Conservation (phyloP, 1,284 basidiomycete species). For the Athelia psychrophila region DNA sequence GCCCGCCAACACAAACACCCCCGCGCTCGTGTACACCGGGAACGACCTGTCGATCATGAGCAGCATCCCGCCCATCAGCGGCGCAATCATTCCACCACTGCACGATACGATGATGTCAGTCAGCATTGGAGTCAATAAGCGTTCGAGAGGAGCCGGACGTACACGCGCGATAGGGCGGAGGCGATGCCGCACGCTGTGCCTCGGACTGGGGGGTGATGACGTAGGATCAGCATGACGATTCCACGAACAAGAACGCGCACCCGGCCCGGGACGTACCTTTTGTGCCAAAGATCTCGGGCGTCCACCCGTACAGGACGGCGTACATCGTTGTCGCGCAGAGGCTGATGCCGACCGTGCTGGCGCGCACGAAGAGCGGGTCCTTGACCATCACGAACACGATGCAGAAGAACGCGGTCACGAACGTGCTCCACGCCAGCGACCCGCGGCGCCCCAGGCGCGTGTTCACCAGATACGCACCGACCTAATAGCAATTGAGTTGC, state of each 20-base stretch:
- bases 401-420: slow-evolving; percentile 81
- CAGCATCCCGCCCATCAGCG: slow-evolving; percentile 81
- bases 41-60: slow-evolving; percentile 70
- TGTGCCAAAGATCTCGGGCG: slow-evolving; percentile 87
- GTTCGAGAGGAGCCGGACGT: slow-evolving; percentile 26
- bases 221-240: slow-evolving; percentile 1
- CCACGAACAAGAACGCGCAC: not conserved
- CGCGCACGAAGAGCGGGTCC: slow-evolving; percentile 62
- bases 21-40: slow-evolving; percentile 78
- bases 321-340: slow-evolving; percentile 88
- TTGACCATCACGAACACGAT: slow-evolving; percentile 68
- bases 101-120: slow-evolving; percentile 1
- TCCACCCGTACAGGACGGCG: slow-evolving; percentile 89
- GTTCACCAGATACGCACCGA: slow-evolving; percentile 91
- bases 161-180: slow-evolving; percentile 86
- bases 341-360: slow-evolving; percentile 80
- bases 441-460: slow-evolving; percentile 71
- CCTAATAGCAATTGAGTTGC: too few relatives aligned
- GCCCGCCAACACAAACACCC: slow-evolving; percentile 68
- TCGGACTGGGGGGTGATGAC: slow-evolving; percentile 56
- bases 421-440: slow-evolving; percentile 80
- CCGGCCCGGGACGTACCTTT: slow-evolving; percentile 47
- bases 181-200: slow-evolving; percentile 93
- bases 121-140: slow-evolving; percentile 6
- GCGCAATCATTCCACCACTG: slow-evolving; percentile 90